Conservation (phyloP, 805 yeast species). For the Candida insectalens region DNA sequence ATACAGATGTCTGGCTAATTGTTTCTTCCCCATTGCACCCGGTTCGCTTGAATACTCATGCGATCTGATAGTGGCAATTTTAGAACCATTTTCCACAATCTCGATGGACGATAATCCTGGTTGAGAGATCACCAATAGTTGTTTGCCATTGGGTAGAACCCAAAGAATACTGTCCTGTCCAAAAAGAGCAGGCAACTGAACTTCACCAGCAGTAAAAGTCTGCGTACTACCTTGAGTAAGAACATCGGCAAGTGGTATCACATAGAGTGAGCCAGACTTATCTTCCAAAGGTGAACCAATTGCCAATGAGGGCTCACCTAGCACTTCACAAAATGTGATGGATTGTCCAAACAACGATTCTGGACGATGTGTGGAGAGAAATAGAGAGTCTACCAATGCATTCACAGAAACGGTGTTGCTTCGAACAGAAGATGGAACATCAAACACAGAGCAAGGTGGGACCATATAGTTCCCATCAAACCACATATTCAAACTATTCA, state of each 20-base stretch:
- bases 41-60: conserved; percentile 18
- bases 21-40: conserved; percentile 33
- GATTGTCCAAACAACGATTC: conserved; percentile 39
- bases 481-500: conserved; percentile 31
- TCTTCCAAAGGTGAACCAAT: conserved; percentile 43
- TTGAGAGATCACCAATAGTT: conserved; percentile 35
- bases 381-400: neutral
- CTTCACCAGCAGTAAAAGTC: no score
- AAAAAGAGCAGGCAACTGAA: conserved; percentile 28
- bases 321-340: conserved; percentile 32
- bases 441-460: conserved; percentile 19
- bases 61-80: no score
- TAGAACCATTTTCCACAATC: no score
- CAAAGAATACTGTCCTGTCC: conserved; percentile 31
- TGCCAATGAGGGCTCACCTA: conserved; percentile 31
- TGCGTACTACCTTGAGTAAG: no score
- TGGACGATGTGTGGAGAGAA: conserved; percentile 10
- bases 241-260: conserved; percentile 37
- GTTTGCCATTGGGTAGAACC: conserved; percentile 15
- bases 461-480: conserved; percentile 19
- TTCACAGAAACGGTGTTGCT: no score
- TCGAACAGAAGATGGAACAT: no score
- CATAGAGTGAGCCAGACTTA: conserved; percentile 31
- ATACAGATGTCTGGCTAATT: conserved; percentile 27
- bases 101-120: conserved; percentile 51